Percentiles rank a stretch among this genome's conserved stretches.
phyloP scores from a whole-genome alignment of 2,329 filamentous ascomycete genomes.

The Verticillium zaregamsianum region DNA sequence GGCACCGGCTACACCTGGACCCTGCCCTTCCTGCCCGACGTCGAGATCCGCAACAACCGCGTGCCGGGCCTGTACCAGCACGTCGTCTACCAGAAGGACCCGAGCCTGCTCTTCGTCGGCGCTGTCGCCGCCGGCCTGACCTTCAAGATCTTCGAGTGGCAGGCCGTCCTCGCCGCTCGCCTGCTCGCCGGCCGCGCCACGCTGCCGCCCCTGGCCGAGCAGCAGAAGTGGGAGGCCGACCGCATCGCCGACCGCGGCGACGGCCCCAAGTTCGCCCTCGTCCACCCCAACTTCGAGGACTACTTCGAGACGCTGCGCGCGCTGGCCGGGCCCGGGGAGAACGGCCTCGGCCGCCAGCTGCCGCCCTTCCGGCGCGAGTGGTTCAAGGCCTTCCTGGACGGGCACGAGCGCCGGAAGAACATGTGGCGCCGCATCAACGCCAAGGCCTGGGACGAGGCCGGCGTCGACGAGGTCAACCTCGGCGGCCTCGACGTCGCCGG shows the following conservation, averaged over 20 bases:
- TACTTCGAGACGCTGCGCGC: constrained; percentile 56
- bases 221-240: constrained; percentile 53
- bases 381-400: constrained; percentile 46
- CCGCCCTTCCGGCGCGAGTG: constrained; percentile 41
- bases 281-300: constrained; percentile 59
- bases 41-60: constrained; percentile 49
- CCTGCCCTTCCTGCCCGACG: constrained; percentile 52
- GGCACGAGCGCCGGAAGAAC: constrained; percentile 49
- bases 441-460: constrained; percentile 4
- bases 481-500: background rate
- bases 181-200: constrained; percentile 49
- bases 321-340: constrained; percentile 38
- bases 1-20: constrained; percentile 65
- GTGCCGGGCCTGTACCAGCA: constrained; percentile 55
- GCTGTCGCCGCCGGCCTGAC: constrained; percentile 56
- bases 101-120: constrained; percentile 53
- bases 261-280: constrained; percentile 48
- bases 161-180: constrained; percentile 58
- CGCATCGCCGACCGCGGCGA: constrained; percentile 51
- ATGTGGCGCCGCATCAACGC: constrained; percentile 54
- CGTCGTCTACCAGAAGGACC: constrained; percentile 50
- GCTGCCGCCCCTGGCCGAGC: constrained; percentile 44
- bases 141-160: constrained; percentile 67
- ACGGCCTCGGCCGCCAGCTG: constrained; percentile 37
- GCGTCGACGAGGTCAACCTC: background rate